These are phyloP conservation scores for Saraca asoca DNA, from an alignment of 331 rosid species.

Conservation along the genomic window DNA sequence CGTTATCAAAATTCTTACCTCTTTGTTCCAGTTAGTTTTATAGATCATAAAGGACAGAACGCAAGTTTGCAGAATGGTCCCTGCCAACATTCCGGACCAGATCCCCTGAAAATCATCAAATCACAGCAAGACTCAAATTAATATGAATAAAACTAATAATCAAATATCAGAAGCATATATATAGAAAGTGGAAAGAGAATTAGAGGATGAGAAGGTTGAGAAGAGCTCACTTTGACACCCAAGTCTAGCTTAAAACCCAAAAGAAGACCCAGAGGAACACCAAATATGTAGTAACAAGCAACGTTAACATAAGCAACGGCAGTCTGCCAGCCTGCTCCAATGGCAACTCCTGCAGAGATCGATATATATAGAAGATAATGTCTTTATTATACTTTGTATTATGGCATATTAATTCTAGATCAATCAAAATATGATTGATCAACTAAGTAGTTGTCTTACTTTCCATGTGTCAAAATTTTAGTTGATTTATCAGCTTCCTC, in stretches of 20 bases:
- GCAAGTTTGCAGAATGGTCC: slow-evolving; percentile 36
- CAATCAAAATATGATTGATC: too few relatives aligned
- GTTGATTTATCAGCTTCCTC: too few relatives aligned
- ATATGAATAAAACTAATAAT: too few relatives aligned
- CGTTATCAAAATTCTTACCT: slow-evolving; percentile 11
- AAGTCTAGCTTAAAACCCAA: slow-evolving; percentile 51
- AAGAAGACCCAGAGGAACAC: slow-evolving; percentile 69
- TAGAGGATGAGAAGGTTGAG: neutral
- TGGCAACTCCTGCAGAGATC: slow-evolving; percentile 51
- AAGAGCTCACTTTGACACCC: slow-evolving; percentile 51
- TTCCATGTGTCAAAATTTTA: too few relatives aligned
- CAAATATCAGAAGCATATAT: neutral
- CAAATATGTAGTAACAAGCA: slow-evolving; percentile 64
- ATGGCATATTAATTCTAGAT: too few relatives aligned
- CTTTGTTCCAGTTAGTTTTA: slow-evolving; percentile 31
- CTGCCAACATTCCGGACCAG: slow-evolving; percentile 43
- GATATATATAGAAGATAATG: too few relatives aligned
- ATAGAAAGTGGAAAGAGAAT: neutral
- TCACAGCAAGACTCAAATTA: neutral
- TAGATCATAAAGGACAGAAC: slow-evolving; percentile 36
- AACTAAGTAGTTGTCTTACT: too few relatives aligned
- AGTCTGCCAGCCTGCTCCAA: slow-evolving; percentile 87
- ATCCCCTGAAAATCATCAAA: slow-evolving; percentile 35
- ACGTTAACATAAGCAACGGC: slow-evolving; percentile 66
- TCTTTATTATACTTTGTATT: too few relatives aligned